Evolutionary conservation across 371 early-diverging fungal genomes (phyloP).

Genomic region (Mucor indicus): DNA sequence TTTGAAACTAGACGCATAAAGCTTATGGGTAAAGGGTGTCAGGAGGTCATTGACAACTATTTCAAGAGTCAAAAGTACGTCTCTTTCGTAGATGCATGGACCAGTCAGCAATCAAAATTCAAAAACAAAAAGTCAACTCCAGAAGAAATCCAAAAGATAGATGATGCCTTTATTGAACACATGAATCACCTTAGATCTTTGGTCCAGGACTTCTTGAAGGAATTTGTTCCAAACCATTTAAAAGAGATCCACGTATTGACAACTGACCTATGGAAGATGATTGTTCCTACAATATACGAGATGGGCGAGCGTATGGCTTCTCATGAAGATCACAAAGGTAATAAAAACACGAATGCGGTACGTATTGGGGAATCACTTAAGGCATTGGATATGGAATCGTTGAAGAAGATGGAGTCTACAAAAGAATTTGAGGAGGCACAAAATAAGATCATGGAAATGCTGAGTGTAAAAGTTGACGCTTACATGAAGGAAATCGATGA

Average conservation of each 20-base stretch:
- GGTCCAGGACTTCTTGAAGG: constrained; percentile 18
- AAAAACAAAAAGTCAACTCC: constrained; percentile 25
- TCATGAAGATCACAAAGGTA: constrained; percentile 2
- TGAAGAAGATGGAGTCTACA: constrained; percentile 16
- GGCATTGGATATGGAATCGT: constrained; percentile 2
- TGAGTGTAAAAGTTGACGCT: constrained; percentile 17
- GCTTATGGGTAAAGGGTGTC: constrained; percentile 37
- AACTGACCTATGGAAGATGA: constrained; percentile 33
- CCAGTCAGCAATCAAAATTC: constrained; percentile 1
- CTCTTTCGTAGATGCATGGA: constrained; percentile 36
- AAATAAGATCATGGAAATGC: constrained; percentile 30
- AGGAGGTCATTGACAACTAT: constrained; percentile 28
- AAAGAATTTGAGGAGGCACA: constrained; percentile 35
- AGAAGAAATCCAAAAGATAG: constrained; percentile 48
- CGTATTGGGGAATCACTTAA: constrained; percentile 2
- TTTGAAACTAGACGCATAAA: constrained; percentile 28
- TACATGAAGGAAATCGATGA: constrained; percentile 41
- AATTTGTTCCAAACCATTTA: constrained; percentile 30
- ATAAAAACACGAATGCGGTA: not conserved
- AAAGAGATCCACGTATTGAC: constrained; percentile 23
- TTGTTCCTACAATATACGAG: constrained; percentile 36
- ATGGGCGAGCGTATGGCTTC: constrained; percentile 39
- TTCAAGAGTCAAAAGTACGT: constrained; percentile 22
- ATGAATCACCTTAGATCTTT: constrained; percentile 30
- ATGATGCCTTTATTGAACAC: constrained; percentile 47